Evolutionary conservation across 768 basidiomycete genomes (phyloP).

Genomic region (Neoboletus brunneissimus): DNA sequence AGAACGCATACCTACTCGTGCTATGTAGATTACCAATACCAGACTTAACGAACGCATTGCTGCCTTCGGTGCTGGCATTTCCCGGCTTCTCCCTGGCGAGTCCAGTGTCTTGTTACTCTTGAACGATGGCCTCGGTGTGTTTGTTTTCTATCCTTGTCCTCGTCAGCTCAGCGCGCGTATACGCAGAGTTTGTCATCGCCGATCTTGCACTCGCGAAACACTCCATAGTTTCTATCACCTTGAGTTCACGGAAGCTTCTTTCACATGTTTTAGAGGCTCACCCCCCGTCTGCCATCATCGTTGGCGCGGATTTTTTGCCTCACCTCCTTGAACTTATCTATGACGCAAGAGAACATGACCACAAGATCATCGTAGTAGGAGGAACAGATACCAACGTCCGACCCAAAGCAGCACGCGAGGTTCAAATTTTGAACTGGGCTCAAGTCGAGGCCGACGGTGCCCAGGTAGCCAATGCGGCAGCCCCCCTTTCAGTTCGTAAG

Average conservation of each 20-base stretch:
- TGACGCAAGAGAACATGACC: conserved; percentile 50
- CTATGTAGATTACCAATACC: conserved; percentile 67
- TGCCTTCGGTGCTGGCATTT: conserved; percentile 70
- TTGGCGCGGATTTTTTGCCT: conserved; percentile 62
- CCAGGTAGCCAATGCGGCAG: conserved; percentile 40
- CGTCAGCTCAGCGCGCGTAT: background rate
- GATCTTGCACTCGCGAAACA: conserved; percentile 76
- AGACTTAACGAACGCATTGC: conserved; percentile 67
- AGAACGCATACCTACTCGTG: background rate
- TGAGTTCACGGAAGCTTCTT: conserved; percentile 59
- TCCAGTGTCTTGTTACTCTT: conserved; percentile 74
- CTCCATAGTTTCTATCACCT: conserved; percentile 65
- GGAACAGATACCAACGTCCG: conserved; percentile 47
- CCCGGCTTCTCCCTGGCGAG: conserved; percentile 52
- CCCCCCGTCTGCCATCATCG: conserved; percentile 71
- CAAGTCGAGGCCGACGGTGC: conserved; percentile 70
- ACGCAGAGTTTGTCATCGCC: conserved; percentile 69
- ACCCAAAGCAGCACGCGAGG: conserved; percentile 48
- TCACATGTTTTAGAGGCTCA: conserved; percentile 61
- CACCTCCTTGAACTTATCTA: conserved; percentile 71
- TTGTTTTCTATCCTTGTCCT: background rate
- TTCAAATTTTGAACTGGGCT: conserved; percentile 61
- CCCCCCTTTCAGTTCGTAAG: conserved; percentile 54
- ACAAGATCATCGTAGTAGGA: conserved; percentile 71
- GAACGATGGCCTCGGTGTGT: conserved; percentile 73